These are phyloP conservation scores for Chaetomiaceae sp. DNA, from an alignment of 2,329 filamentous ascomycete genomes.

Conservation along the genomic window DNA sequence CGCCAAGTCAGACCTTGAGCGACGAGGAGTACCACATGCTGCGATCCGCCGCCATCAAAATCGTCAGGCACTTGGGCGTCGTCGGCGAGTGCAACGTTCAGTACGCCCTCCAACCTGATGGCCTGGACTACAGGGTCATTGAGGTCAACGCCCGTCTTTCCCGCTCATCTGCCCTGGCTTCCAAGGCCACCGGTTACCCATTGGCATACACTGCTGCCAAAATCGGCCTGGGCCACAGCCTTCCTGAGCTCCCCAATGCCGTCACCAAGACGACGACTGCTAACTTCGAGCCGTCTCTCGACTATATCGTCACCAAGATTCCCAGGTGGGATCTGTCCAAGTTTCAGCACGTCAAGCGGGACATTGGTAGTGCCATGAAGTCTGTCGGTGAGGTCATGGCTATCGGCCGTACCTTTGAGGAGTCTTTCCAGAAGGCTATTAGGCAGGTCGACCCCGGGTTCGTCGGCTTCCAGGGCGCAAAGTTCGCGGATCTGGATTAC, in stretches of 20 bases:
- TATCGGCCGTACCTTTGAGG: conserved; percentile 96
- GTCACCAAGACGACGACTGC: conserved; percentile 98
- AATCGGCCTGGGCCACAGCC: conserved; percentile 91
- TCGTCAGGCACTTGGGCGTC: conserved; percentile 92
- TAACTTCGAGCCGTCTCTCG: conserved; percentile 95
- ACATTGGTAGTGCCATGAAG: conserved; percentile 98
- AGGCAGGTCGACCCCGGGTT: conserved; percentile 92
- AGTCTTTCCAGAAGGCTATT: conserved; percentile 98
- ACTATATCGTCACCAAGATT: conserved; percentile 98
- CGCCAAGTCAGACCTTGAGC: conserved; percentile 91
- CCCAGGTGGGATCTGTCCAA: conserved; percentile 97
- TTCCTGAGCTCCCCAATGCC: conserved; percentile 93
- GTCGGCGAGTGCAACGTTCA: conserved; percentile 99
- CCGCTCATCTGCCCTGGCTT: conserved; percentile 91
- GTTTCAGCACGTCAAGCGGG: conserved; percentile 97
- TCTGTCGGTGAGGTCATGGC: conserved; percentile 99
- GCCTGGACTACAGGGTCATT: conserved; percentile 96
- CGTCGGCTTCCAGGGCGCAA: conserved; percentile 89
- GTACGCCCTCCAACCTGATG: conserved; percentile 94
- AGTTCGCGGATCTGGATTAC: conserved; percentile 88
- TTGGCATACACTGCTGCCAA: conserved; percentile 97
- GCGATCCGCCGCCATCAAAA: conserved; percentile 94
- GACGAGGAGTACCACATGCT: conserved; percentile 99
- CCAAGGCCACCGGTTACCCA: conserved; percentile 96
- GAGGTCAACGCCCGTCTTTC: conserved; percentile 99